phyloP scores from a whole-genome alignment of 176 grass and related monocot species.

The Olyra latifolia region DNA sequence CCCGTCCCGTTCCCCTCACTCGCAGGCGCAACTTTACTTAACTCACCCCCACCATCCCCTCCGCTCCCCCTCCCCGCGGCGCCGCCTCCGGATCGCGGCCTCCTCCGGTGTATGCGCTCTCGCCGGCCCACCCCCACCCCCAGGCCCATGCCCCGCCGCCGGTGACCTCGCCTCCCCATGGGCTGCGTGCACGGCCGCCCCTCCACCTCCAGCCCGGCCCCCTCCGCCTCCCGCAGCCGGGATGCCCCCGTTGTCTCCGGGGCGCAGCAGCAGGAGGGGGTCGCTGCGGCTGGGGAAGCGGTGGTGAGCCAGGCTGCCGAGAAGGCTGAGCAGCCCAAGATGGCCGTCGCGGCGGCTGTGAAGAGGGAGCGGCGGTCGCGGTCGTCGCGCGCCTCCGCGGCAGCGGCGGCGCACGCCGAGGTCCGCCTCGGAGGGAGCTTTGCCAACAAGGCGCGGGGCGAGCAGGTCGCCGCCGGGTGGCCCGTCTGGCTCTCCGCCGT shows the following conservation, averaged over 20 bases:
- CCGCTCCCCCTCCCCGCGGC: constrained; percentile 6
- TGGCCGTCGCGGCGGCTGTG: constrained; percentile 30
- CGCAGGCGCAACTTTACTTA: constrained; percentile 41
- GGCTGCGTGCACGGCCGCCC: constrained; percentile 79
- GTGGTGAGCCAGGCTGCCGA: not conserved
- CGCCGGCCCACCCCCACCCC: not conserved
- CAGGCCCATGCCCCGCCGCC: constrained; percentile 30
- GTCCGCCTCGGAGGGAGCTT: constrained; percentile 62
- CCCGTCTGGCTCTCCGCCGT: constrained; percentile 86
- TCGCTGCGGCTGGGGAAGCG: not conserved
- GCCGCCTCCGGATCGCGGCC: constrained; percentile 51
- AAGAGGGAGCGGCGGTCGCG: constrained; percentile 44
- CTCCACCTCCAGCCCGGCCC: constrained; percentile 37
- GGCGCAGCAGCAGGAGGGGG: constrained; percentile 23
- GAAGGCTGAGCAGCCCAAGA: constrained; percentile 34
- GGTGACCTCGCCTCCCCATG: constrained; percentile 53
- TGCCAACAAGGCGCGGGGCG: constrained; percentile 66
- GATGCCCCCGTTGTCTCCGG: not conserved
- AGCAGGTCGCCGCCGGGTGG: constrained; percentile 88
- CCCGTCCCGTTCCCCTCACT: constrained; percentile 33
- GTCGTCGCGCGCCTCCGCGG: constrained; percentile 39
- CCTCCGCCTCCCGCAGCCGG: constrained; percentile 13
- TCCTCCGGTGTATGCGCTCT: not conserved
- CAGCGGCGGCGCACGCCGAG: constrained; percentile 17
- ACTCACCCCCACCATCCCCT: constrained; percentile 14